phyloP scores from a whole-genome alignment of 768 basidiomycete genomes.

The Mycena belliarum region DNA sequence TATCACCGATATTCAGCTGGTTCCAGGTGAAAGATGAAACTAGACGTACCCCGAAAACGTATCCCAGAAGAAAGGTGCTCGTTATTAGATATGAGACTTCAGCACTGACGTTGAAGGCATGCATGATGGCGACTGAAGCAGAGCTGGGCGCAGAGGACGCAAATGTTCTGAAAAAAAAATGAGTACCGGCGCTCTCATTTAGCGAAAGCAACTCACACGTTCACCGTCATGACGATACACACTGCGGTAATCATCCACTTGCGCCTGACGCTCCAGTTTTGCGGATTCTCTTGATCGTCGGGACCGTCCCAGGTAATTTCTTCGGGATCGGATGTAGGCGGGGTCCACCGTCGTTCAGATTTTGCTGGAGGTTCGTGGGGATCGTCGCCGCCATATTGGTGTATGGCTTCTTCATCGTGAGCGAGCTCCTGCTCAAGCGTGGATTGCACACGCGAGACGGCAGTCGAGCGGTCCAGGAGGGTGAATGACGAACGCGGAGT shows the following conservation, averaged over 20 bases:
- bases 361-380: constrained; percentile 27
- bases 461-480: neutral
- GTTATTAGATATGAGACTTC: constrained; percentile 55
- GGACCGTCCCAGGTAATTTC: constrained; percentile 57
- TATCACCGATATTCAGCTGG: constrained; percentile 20
- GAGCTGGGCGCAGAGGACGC: constrained; percentile 59
- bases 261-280: constrained; percentile 49
- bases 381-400: constrained; percentile 34
- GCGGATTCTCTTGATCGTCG: constrained; percentile 55
- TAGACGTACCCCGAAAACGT: constrained; percentile 46
- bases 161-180: constrained; percentile 45
- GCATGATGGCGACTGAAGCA: constrained; percentile 34
- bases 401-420: constrained; percentile 22
- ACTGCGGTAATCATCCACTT: constrained; percentile 52
- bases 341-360: neutral
- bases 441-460: neutral
- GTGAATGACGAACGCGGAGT: constrained; percentile 16
- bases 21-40: constrained; percentile 16
- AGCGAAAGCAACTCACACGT: constrained; percentile 50
- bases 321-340: constrained; percentile 30
- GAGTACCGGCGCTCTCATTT: neutral
- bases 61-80: constrained; percentile 52
- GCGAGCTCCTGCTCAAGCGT: neutral
- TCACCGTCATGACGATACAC: constrained; percentile 50
- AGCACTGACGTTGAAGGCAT: constrained; percentile 38